Evolutionary conservation across 495 filamentous ascomycete species (phyloP).

Genomic region (Thozetella sp.): DNA sequence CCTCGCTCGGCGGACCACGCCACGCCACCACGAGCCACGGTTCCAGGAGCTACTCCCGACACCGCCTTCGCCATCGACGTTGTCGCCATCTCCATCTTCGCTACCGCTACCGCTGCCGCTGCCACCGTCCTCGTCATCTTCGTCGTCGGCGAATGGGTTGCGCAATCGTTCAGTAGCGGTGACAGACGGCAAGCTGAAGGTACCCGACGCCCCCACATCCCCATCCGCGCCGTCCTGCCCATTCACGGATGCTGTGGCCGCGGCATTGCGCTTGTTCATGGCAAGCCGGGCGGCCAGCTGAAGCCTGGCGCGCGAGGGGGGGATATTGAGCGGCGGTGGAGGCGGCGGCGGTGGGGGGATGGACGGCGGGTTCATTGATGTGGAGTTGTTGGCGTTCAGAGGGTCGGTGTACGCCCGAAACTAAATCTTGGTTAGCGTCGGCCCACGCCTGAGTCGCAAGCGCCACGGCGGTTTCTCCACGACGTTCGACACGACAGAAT

Average conservation of each 20-base stretch:
- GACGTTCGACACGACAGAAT: no score
- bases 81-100: conserved; percentile 32
- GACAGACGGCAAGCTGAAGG: conserved; percentile 17
- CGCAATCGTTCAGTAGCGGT: conserved; percentile 26
- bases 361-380: conserved; percentile 48
- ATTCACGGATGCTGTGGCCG: conserved; percentile 31
- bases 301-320: conserved; percentile 82
- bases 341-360: conserved; percentile 54
- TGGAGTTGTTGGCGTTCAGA: conserved; percentile 33
- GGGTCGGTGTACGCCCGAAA: conserved; percentile 54
- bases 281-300: conserved; percentile 85
- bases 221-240: conserved; percentile 24
- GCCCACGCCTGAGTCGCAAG: no score
- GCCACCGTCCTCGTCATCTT: conserved; percentile 44
- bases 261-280: conserved; percentile 69
- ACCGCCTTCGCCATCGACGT: conserved; percentile 15
- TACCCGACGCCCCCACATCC: conserved; percentile 19
- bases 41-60: conserved; percentile 26
- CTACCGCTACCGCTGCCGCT: conserved; percentile 21
- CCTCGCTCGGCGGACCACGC: conserved; percentile 29
- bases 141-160: conserved; percentile 51
- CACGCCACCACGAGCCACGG: conserved; percentile 48
- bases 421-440: conserved; percentile 27
- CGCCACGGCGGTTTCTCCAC: no score
- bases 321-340: conserved; percentile 73